phyloP scores from a whole-genome alignment of 129 eudicot species.

The Deinandra increscens region DNA sequence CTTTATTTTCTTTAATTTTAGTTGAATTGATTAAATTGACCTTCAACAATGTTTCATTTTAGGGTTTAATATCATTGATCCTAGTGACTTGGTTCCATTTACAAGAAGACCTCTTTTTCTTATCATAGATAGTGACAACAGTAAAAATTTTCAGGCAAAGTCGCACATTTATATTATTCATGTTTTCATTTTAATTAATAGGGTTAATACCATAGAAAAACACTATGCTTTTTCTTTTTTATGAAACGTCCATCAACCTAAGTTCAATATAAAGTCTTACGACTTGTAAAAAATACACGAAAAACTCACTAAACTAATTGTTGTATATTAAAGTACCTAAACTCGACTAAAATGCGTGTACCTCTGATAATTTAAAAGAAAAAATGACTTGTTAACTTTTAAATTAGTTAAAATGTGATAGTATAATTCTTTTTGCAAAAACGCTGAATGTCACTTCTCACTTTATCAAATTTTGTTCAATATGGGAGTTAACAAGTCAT shows the following conservation, averaged over 20 bases:
- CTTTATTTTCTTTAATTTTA: neutral
- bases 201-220: neutral
- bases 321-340: neutral
- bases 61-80: slow-evolving; percentile 64
- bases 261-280: neutral
- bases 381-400: neutral
- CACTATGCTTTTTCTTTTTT: neutral
- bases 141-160: slow-evolving; percentile 62
- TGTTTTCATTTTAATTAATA: neutral
- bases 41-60: slow-evolving; percentile 5
- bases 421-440: neutral
- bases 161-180: neutral
- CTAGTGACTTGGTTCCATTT: slow-evolving; percentile 75
- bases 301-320: too few species aligned
- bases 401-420: neutral
- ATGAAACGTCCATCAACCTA: too few species aligned
- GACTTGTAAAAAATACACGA: neutral
- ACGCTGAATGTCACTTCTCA: neutral
- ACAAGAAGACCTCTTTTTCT: slow-evolving; percentile 74
- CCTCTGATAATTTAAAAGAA: neutral
- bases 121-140: slow-evolving; percentile 64
- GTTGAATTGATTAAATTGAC: neutral
- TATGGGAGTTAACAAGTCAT: neutral
- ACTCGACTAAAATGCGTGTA: neutral
- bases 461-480: neutral